A percentile compares a stretch with the other conserved stretches of the same genome.
Evolutionary conservation across 352 stramenopile genomes (phyloP).

Genomic region (Pythium sp.): DNA sequence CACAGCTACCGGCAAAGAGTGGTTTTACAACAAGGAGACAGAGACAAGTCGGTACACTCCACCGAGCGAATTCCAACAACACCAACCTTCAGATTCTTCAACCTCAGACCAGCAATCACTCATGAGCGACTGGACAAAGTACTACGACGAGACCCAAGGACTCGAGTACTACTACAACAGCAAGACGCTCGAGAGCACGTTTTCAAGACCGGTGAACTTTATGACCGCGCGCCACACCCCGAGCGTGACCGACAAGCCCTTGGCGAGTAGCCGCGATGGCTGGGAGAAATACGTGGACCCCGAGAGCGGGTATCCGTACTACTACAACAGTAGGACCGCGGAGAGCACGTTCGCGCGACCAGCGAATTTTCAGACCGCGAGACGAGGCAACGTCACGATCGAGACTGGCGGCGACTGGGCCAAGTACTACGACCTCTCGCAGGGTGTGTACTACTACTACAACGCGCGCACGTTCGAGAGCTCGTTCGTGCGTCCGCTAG

Average conservation of each 20-base stretch:
- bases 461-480: constrained; percentile 51
- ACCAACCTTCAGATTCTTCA: background rate
- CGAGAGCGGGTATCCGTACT: constrained; percentile 55
- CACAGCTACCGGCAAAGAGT: constrained; percentile 32
- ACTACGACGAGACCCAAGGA: constrained; percentile 57
- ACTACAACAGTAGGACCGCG: constrained; percentile 72
- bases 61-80: constrained; percentile 25
- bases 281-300: constrained; percentile 57
- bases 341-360: constrained; percentile 61
- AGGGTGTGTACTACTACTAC: constrained; percentile 67
- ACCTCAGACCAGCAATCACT: background rate
- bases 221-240: constrained; percentile 19
- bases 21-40: constrained; percentile 77
- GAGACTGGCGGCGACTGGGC: constrained; percentile 24
- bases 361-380: constrained; percentile 22
- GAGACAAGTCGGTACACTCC: constrained; percentile 50
- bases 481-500: constrained; percentile 30
- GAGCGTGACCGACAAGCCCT: constrained; percentile 8
- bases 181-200: constrained; percentile 33
- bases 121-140: constrained; percentile 50
- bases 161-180: constrained; percentile 64
- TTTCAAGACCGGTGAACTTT: constrained; percentile 26
- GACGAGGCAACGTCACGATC: constrained; percentile 11
- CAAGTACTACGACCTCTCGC: constrained; percentile 58
- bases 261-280: constrained; percentile 18